Evolutionary conservation across 2,329 filamentous ascomycete species (phyloP), one percentile per base, ranked within the genome.

Genomic region (Pseudopithomyces maydicus): DNA sequence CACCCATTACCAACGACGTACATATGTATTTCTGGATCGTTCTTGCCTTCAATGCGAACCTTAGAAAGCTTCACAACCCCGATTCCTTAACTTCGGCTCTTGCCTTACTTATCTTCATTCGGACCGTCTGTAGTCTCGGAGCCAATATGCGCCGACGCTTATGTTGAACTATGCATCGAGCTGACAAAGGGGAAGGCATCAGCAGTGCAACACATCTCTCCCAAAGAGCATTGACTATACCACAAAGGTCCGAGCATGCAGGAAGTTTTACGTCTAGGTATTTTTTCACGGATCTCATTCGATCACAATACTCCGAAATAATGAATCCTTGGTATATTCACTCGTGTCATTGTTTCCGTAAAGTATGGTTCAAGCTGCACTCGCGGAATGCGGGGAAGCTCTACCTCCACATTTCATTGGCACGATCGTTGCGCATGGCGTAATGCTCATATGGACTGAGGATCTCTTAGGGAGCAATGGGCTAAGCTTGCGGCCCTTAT

Each of bases 321-420:
- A 29, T 29, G 26, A 29, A 47, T 64, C 56, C 52, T 46, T 51
- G 52, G 55, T 43, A n/a, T 41, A 38, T 60, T 55, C 54, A 55
- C 49, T 63, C 61, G 58, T 62, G 57, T 67, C 64, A 67, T 68
- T 54, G 54, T 57, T 69, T 63, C 61, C 52, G 54, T 50, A 57
- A 48, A 42, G 50, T 64, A 68, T 66, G 68, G 68, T 72, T 63
- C 59, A 66, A 61, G 57, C 57, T 62, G 56, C 58, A 19, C 55
- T 59, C 58, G 57, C 49, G 59, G 50, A 67, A 62, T 71, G 72
- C 72, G 72, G 73, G 73, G 73, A 66, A 74, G 62, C 57, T 57
- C 22, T 38, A 54, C 10, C n/a, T 52, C 43, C 38, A 19, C 29
- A 52, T 58, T 59, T 70, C 59, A 76, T 75, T 76, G 73, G 73